Base-by-base conservation (phyloP, 495 filamentous ascomycete genomes). In the Lepidopterella palustris region DNA sequence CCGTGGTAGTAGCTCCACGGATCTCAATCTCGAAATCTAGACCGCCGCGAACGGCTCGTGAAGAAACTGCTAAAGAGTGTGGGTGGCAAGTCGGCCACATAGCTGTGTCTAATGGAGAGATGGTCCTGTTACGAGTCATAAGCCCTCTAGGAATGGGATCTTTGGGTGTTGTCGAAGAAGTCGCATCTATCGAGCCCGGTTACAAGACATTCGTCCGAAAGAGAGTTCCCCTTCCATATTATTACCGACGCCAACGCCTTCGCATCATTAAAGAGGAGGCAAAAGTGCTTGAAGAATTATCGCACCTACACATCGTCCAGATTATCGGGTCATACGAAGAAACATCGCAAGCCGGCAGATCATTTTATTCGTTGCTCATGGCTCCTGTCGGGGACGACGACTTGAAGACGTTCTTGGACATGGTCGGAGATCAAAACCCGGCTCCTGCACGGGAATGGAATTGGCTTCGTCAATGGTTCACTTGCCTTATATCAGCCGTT, bases 101-200 rank as follows among this genome's bases (percentile, higher is more conserved):
- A n/a, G n/a, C n/a, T n/a, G n/a, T n/a, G n/a, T n/a, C n/a, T n/a
- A n/a, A n/a, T n/a, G n/a, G n/a, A n/a, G n/a, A n/a, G n/a, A n/a
- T n/a, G n/a, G n/a, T n/a, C n/a, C n/a, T n/a, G n/a, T n/a, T n/a
- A n/a, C n/a, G n/a, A n/a, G n/a, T n/a, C n/a, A n/a, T n/a, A n/a
- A n/a, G n/a, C n/a, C n/a, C n/a, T n/a, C n/a, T n/a, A n/a, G n/a
- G n/a, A n/a, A n/a, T n/a, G n/a, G 60, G 60, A 2, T 62, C 55
- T 35, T 25, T 62, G 11, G 60, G 60, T 5, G 18, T 62, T 1
- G 60, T 58, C 0, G 60, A 62, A 15, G 54, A 62, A 58, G 60
- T 62, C 2, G 18, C 25, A 23, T 20, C 15, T 3, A 18, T n/a
- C n/a, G n/a, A n/a, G n/a, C 40, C 28, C 15, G 21, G 11, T 3